Evolutionary conservation across 345 rosid genomes (phyloP).

Genomic region (Eucalyptus urophylla): DNA sequence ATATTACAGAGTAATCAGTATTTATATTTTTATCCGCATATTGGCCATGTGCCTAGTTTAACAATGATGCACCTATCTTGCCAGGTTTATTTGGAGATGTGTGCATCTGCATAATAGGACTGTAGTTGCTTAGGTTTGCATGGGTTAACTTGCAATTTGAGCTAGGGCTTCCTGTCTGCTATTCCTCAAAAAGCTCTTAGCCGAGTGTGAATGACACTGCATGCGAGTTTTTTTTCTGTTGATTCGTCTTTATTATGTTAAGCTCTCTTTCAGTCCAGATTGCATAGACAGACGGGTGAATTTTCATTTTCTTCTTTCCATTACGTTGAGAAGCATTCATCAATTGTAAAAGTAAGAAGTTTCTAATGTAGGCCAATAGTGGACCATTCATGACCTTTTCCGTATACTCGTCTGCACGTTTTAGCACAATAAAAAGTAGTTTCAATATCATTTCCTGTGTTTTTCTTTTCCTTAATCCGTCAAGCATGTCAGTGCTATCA

Average conservation of each 20-base stretch:
- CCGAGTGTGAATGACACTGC: background rate
- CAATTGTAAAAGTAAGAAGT: background rate
- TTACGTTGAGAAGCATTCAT: background rate
- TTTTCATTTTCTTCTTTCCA: background rate
- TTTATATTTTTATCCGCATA: background rate
- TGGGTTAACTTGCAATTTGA: background rate
- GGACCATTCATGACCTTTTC: background rate
- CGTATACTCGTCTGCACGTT: background rate
- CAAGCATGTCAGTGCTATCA: background rate
- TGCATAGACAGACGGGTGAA: background rate
- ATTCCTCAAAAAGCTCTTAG: background rate
- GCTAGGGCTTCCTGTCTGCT: background rate
- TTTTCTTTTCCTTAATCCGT: background rate
- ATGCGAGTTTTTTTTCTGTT: background rate
- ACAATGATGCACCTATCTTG: background rate
- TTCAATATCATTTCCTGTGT: background rate
- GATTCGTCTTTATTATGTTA: background rate
- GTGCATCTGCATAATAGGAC: background rate
- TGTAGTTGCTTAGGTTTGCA: background rate
- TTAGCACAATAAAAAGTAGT: background rate
- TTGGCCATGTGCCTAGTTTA: background rate
- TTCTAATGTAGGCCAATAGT: background rate
- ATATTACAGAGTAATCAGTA: background rate
- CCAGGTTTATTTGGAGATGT: background rate
- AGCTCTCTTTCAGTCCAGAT: background rate